A percentile compares a stretch with the other conserved stretches of the same genome.
These are phyloP conservation scores for Meira nashicola DNA, from an alignment of 1,284 basidiomycete genomes.

Conservation along the genomic window DNA sequence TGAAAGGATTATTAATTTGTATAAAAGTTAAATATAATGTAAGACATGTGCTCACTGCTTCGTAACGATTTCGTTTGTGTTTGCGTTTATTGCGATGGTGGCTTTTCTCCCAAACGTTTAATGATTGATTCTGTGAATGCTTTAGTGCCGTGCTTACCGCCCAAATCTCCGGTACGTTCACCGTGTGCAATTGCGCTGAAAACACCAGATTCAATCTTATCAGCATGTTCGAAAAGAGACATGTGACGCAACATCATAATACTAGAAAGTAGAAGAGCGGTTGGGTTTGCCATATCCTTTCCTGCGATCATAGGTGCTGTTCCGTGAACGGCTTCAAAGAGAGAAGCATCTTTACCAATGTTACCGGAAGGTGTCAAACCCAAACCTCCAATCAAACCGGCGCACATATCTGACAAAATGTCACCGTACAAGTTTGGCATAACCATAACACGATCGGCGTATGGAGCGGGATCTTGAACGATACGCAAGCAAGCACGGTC, in stretches of 20 bases:
- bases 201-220: conserved; percentile 83
- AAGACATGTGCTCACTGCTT: too few species aligned
- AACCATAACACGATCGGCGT: conserved; percentile 96
- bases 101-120: conserved; percentile 7
- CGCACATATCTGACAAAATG: conserved; percentile 98
- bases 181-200: conserved; percentile 45
- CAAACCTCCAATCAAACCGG: conserved; percentile 94
- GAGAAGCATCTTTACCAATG: conserved; percentile 95
- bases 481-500: conserved; percentile 88
- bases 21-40: too few species aligned
- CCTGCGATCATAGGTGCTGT: conserved; percentile 60
- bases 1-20: too few species aligned
- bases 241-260: conserved; percentile 92
- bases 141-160: conserved; percentile 48
- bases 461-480: conserved; percentile 82
- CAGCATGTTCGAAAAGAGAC: conserved; percentile 78
- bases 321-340: conserved; percentile 99
- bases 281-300: conserved; percentile 88
- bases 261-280: conserved; percentile 86
- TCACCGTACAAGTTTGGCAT: conserved; percentile 99
- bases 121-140: conserved; percentile 45
- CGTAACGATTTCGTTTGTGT: neutral
- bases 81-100: neutral
- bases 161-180: conserved; percentile 45
- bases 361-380: conserved; percentile 97